Conservation (phyloP, 768 basidiomycete species). For the Russula foetens region DNA sequence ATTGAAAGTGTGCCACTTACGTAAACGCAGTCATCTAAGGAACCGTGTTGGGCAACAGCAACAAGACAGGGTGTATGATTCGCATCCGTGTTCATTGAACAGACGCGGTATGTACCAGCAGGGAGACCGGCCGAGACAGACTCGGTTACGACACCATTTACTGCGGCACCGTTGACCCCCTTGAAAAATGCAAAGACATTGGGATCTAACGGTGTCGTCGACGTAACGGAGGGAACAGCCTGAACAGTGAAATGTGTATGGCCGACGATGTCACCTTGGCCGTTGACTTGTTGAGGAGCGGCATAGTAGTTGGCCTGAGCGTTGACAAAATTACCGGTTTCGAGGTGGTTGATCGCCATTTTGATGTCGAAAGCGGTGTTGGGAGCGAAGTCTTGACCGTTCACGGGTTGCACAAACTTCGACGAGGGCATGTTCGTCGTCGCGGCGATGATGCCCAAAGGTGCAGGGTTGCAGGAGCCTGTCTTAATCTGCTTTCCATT, state of each 20-base stretch:
- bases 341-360: slow-evolving; percentile 37
- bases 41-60: slow-evolving; percentile 36
- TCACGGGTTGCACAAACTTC: slow-evolving; percentile 44
- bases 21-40: slow-evolving; percentile 35
- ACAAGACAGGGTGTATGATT: slow-evolving; percentile 36
- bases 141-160: slow-evolving; percentile 33
- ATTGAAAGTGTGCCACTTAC: slow-evolving; percentile 19
- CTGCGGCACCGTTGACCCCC: slow-evolving; percentile 40
- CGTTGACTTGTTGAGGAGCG: slow-evolving; percentile 45
- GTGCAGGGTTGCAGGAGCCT: slow-evolving; percentile 54
- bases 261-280: slow-evolving; percentile 45
- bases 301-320: slow-evolving; percentile 42
- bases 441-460: slow-evolving; percentile 52
- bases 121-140: slow-evolving; percentile 36
- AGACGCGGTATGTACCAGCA: slow-evolving; percentile 35
- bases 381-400: slow-evolving; percentile 36
- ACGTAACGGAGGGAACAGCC: slow-evolving; percentile 37
- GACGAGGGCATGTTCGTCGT: slow-evolving; percentile 42
- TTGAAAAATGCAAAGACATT: slow-evolving; percentile 52
- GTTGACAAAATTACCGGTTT: slow-evolving; percentile 54
- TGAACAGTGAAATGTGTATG: slow-evolving; percentile 60
- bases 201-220: slow-evolving; percentile 43
- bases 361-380: slow-evolving; percentile 45
- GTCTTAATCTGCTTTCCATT: slow-evolving; percentile 45
- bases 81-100: slow-evolving; percentile 38